Conservation (phyloP, 2,329 filamentous ascomycete genomes). For the Coleophoma eucalyptorum region DNA sequence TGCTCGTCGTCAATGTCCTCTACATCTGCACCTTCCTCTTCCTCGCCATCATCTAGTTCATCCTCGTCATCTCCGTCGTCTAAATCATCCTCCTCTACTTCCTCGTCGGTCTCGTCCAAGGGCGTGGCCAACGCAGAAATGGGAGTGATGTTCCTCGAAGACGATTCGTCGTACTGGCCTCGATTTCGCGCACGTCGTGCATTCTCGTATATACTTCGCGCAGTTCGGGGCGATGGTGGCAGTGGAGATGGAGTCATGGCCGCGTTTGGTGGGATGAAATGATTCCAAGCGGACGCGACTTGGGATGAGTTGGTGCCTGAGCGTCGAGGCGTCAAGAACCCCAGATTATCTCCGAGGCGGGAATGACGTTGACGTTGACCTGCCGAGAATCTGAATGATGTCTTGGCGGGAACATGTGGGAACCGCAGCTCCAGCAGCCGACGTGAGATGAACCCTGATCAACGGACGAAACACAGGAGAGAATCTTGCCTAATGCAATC, state of each 20-base stretch:
- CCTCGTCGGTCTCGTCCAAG: slow-evolving; percentile 13
- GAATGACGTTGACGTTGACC: too few relatives aligned
- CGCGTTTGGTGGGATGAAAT: too few relatives aligned
- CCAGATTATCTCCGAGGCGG: too few relatives aligned
- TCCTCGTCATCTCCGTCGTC: slow-evolving; percentile 19
- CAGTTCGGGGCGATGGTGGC: neutral
- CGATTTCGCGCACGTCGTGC: neutral
- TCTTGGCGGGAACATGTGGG: too few relatives aligned
- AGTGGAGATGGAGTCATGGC: neutral
- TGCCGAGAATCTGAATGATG: too few relatives aligned
- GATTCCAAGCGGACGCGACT: too few relatives aligned
- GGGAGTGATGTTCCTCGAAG: neutral
- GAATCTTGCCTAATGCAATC: too few relatives aligned
- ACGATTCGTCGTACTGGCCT: neutral
- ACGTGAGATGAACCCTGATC: too few relatives aligned
- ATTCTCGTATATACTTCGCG: neutral
- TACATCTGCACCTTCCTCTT: slow-evolving; percentile 23
- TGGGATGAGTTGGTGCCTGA: too few relatives aligned
- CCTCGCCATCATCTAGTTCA: slow-evolving; percentile 8
- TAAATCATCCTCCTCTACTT: slow-evolving; percentile 13
- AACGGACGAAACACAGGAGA: too few relatives aligned
- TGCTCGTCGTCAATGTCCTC: slow-evolving; percentile 29
- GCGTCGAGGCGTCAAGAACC: too few relatives aligned
- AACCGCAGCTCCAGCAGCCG: too few relatives aligned
- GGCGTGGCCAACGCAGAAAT: slow-evolving; percentile 11